Evolutionary conservation across 345 rosid species (phyloP), one percentile per base, ranked within the genome.

Genomic region (Salix arbutifolia): DNA sequence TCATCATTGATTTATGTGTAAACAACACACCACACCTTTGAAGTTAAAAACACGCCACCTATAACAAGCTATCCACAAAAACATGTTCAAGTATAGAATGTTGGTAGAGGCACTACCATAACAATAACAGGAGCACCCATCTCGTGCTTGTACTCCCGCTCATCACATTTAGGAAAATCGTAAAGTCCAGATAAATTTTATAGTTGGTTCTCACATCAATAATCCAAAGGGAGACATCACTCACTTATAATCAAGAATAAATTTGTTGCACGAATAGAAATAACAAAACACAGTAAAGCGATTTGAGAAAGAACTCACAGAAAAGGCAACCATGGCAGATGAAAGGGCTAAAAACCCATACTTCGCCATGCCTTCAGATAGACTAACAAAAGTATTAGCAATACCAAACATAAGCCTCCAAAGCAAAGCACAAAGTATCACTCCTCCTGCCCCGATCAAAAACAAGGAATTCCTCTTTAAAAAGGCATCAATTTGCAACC

Each of bases 371-470:
- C 97, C 97, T 76, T 93, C 98, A 18, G 96, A 95, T 70, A 95
- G 87, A 65, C 96, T 92, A 67, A 91, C 88, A 74, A 91, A 91
- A 46, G 97, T 85, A 73, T 75, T 93, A 67, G 99, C 98, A 83
- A 93, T 83, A 4, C 96, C 98, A 77, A 89, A 94, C 97, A 92
- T 91, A 74, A 92, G 75, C 90, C 94, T 89, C 97, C 98, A 94
- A 30, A 91, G 80, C 82, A 93, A 83, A 69, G 83, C 86, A 83
- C 96, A 91, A 5, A 89, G 58, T 35, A 90, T 30, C 60, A 88
- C 88, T 65, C 86, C 96, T 46, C 86, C 98, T 5, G 85, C 97
- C 14, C 96, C 98, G 61, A 90, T 65, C 81, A 91, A 72, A 68
- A 93, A 42, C 73, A 91, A 79, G 60, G 76, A 86, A 81, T 91